Base-by-base conservation (phyloP, 2,329 filamentous ascomycete species). In the Albophoma yamanashiensis region DNA sequence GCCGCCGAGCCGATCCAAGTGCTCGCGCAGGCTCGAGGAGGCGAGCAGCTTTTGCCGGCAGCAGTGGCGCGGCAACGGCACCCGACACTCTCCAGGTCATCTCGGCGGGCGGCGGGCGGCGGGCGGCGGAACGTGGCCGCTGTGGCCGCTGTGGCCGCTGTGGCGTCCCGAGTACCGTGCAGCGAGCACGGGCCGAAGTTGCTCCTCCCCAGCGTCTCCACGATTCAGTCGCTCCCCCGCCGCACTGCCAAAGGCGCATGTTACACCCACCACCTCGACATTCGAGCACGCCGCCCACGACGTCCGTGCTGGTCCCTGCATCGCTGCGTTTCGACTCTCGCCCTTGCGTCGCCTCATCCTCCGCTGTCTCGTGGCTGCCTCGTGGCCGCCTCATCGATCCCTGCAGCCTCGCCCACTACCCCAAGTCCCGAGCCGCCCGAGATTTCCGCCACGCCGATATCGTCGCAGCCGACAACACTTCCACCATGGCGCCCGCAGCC, bases 401-500 rank as follows among this genome's bases (percentile, higher is more conserved):
- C 47, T 17, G 25, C 40, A 43, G 40, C 25, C 27, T 2, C 14
- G 45, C 45, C 45, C 47, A 27, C 47, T 25, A 20, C 25, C 47
- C 43, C n/a, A 15, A 25, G 17, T n/a, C 27, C n/a, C 20, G 27
- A 2, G 31, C 20, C 17, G 25, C 57, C 22, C 22, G 11, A 17
- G 22, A 14, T n/a, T 22, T 25, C 27, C 11, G 5, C 52, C 0
- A 25, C 47, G 45, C 52, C 36, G 36, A 36, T 12, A 55, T 55
- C n/a, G 27, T 52, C 20, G 34, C 40, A 3, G 20, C 38, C 36
- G 22, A 34, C 56, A 2, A 20, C 57, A 38, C 22, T 42, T 11
- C 57, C 6, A 34, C 20, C 59, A 70, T 70, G 67, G 63, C 65
- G 17, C 61, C 67, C 27, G 67, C 70, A 34, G 66, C 71, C 25